phyloP scores from a whole-genome alignment of 2,329 filamentous ascomycete species.

The Nannizzia gypsea region DNA sequence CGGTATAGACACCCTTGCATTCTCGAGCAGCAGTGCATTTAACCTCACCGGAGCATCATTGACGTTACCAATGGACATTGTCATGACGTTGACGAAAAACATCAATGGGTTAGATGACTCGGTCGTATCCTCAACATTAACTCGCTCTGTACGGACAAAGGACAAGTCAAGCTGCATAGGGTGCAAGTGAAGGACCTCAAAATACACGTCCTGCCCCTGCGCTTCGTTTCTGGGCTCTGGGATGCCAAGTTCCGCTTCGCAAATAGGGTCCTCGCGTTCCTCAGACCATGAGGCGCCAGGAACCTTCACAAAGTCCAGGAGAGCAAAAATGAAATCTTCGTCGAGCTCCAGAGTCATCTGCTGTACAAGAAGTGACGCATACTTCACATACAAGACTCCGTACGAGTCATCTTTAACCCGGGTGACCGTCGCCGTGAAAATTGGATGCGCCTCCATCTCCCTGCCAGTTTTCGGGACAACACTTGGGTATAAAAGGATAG shows the following conservation, averaged over 20 bases:
- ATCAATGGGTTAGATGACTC: slow-evolving; percentile 87
- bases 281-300: slow-evolving; percentile 81
- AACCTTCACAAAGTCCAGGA: slow-evolving; percentile 88
- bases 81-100: slow-evolving; percentile 97
- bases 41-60: slow-evolving; percentile 92
- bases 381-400: slow-evolving; percentile 96
- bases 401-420: slow-evolving; percentile 97
- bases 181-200: slow-evolving; percentile 91
- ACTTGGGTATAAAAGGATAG: slow-evolving; percentile 90
- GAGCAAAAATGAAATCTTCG: slow-evolving; percentile 93
- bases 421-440: slow-evolving; percentile 81
- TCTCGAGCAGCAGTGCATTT: slow-evolving; percentile 89
- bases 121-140: slow-evolving; percentile 92
- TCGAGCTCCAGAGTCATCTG: slow-evolving; percentile 98
- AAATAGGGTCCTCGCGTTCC: slow-evolving; percentile 71
- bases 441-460: slow-evolving; percentile 92
- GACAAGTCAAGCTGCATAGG: slow-evolving; percentile 97
- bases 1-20: slow-evolving; percentile 77
- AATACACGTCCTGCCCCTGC: slow-evolving; percentile 88
- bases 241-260: slow-evolving; percentile 79
- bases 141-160: slow-evolving; percentile 88
- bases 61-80: slow-evolving; percentile 98
- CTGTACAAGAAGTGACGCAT: slow-evolving; percentile 82
- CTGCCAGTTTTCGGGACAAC: slow-evolving; percentile 95
- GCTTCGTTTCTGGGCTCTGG: slow-evolving; percentile 81